Evolutionary conservation across 1,139 yeast genomes (phyloP).

Genomic region (Hansenula lynferdii): DNA sequence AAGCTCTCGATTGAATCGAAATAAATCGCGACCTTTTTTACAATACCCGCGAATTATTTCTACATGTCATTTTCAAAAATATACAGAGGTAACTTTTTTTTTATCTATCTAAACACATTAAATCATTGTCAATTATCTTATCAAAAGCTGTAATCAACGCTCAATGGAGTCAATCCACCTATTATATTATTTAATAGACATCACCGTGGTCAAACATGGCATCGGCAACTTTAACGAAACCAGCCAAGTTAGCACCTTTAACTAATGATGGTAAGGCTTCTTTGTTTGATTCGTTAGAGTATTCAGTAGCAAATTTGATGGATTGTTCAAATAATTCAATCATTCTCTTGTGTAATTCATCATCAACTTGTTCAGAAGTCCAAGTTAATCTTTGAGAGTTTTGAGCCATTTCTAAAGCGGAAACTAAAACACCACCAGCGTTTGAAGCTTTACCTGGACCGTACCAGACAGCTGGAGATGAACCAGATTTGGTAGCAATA

Average conservation of each 20-base stretch:
- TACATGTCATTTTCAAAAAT: neutral
- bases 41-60: too few species aligned
- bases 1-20: neutral
- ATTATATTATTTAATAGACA: constrained; percentile 47
- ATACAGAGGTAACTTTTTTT: neutral
- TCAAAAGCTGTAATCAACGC: neutral
- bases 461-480: constrained; percentile 74
- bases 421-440: constrained; percentile 99
- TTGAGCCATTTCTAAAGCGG: constrained; percentile 99
- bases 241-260: constrained; percentile 99
- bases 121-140: neutral
- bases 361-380: constrained; percentile 87
- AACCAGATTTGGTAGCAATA: constrained; percentile 38
- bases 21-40: too few species aligned
- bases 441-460: constrained; percentile 99
- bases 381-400: constrained; percentile 91
- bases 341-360: constrained; percentile 87
- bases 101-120: constrained; percentile 1
- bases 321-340: constrained; percentile 90
- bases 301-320: constrained; percentile 78
- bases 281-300: constrained; percentile 63
- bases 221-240: constrained; percentile 96
- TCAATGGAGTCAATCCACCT: constrained; percentile 1
- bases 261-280: constrained; percentile 84
- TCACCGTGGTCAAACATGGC: constrained; percentile 99